These are phyloP conservation scores for Rhizopogon roseolus DNA, from an alignment of 768 basidiomycete genomes.

Conservation along the genomic window DNA sequence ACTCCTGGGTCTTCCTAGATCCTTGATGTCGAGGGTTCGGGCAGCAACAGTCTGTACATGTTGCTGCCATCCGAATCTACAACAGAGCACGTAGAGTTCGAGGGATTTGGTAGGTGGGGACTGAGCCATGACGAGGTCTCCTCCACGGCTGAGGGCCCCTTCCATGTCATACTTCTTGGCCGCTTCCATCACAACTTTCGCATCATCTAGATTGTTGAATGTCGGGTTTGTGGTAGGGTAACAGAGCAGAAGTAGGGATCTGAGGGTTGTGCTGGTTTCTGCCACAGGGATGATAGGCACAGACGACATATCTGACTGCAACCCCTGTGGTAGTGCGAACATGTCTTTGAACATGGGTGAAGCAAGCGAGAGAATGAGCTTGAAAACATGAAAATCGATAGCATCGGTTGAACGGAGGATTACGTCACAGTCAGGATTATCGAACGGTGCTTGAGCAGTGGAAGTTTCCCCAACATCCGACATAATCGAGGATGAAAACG, in stretches of 20 bases:
- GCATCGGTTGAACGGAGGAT: slow-evolving; percentile 8
- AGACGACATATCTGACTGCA: background rate
- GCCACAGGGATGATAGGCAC: slow-evolving; percentile 5
- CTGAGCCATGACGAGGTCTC: slow-evolving; percentile 8
- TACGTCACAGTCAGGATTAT: slow-evolving; percentile 8
- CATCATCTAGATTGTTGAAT: slow-evolving; percentile 14
- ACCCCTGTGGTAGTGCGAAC: slow-evolving; percentile 37
- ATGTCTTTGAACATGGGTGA: slow-evolving; percentile 48
- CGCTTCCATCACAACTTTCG: slow-evolving; percentile 12
- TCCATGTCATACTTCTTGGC: slow-evolving; percentile 26
- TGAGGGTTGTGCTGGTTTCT: slow-evolving; percentile 14
- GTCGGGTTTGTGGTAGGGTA: slow-evolving; percentile 21
- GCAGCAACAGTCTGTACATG: slow-evolving; percentile 18
- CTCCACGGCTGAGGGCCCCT: slow-evolving; percentile 9
- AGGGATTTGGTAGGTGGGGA: slow-evolving; percentile 12
- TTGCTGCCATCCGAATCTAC: slow-evolving; percentile 12
- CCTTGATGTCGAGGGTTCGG: slow-evolving; percentile 15
- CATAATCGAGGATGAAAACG: background rate
- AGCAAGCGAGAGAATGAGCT: slow-evolving; percentile 37
- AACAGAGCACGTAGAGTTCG: slow-evolving; percentile 23
- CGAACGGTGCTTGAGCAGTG: slow-evolving; percentile 3
- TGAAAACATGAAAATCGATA: slow-evolving; percentile 8
- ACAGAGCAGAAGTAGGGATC: slow-evolving; percentile 14
- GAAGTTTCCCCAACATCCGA: background rate
- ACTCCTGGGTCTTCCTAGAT: background rate